Percentiles rank a stretch among this genome's conserved stretches.
These are phyloP conservation scores for Floccularia luteovirens DNA, from an alignment of 768 basidiomycete genomes.

Conservation along the genomic window DNA sequence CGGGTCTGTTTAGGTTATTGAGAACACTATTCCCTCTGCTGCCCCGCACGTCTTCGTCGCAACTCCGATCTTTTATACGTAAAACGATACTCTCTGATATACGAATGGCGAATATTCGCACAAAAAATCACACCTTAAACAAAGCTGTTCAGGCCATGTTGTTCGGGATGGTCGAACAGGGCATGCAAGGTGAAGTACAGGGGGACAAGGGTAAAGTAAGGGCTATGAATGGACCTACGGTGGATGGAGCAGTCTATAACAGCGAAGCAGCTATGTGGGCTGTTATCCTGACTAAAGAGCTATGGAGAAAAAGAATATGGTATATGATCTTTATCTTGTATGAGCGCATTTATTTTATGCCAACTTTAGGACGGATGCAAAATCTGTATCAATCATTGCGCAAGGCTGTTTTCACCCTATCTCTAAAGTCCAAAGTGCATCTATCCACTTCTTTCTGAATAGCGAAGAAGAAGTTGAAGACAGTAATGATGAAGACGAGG, in stretches of 20 bases:
- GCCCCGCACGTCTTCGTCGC: slow-evolving; percentile 84
- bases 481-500: slow-evolving; percentile 66
- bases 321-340: slow-evolving; percentile 16
- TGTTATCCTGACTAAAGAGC: slow-evolving; percentile 84
- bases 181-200: slow-evolving; percentile 73
- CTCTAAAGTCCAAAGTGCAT: slow-evolving; percentile 90
- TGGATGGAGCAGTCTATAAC: slow-evolving; percentile 30
- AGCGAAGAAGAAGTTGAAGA: slow-evolving; percentile 71
- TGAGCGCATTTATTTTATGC: neutral
- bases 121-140: slow-evolving; percentile 94
- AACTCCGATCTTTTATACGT: slow-evolving; percentile 80
- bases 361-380: slow-evolving; percentile 71
- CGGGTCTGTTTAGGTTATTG: slow-evolving; percentile 52
- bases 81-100: slow-evolving; percentile 94
- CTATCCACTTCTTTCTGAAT: slow-evolving; percentile 95
- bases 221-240: slow-evolving; percentile 25
- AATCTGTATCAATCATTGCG: slow-evolving; percentile 87
- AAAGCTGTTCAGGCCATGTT: slow-evolving; percentile 93
- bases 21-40: slow-evolving; percentile 91
- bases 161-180: slow-evolving; percentile 92
- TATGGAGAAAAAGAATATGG: slow-evolving; percentile 95
- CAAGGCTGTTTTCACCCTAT: slow-evolving; percentile 91
- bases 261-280: slow-evolving; percentile 98
- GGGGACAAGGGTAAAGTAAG: slow-evolving; percentile 81
- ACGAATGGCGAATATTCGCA: slow-evolving; percentile 77